Percentiles rank a stretch among this genome's conserved stretches.
phyloP scores from a whole-genome alignment of 176 grass and related monocot genomes.

The Lolium multiflorum region DNA sequence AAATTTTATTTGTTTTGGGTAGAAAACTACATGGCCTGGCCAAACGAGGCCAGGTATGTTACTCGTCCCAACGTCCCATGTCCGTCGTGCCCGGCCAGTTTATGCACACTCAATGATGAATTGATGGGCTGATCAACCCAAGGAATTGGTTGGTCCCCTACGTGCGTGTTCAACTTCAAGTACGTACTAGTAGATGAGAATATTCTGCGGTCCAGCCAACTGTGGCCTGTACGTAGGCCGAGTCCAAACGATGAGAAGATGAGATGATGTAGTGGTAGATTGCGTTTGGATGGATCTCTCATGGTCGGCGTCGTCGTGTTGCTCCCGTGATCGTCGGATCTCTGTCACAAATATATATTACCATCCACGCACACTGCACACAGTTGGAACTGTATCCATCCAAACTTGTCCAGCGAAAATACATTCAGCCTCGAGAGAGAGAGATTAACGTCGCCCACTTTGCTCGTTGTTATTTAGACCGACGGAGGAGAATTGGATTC shows the following conservation, averaged over 20 bases:
- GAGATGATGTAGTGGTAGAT: background rate
- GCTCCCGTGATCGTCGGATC: conserved; percentile 34
- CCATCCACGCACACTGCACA: background rate
- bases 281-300: background rate
- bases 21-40: too few species aligned
- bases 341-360: conserved; percentile 1
- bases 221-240: background rate
- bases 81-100: background rate
- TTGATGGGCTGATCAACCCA: background rate
- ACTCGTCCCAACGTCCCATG: background rate
- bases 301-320: background rate
- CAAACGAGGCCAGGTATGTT: too few species aligned
- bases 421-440: background rate
- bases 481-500: background rate
- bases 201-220: background rate
- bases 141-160: background rate
- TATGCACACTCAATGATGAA: too few species aligned
- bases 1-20: too few species aligned
- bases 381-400: background rate
- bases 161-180: background rate
- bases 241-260: background rate
- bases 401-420: background rate
- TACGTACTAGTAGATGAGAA: background rate
- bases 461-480: background rate
- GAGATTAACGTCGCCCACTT: background rate